Conservation (phyloP, 2,329 filamentous ascomycete genomes). For the Colletotrichum tofieldiae region DNA sequence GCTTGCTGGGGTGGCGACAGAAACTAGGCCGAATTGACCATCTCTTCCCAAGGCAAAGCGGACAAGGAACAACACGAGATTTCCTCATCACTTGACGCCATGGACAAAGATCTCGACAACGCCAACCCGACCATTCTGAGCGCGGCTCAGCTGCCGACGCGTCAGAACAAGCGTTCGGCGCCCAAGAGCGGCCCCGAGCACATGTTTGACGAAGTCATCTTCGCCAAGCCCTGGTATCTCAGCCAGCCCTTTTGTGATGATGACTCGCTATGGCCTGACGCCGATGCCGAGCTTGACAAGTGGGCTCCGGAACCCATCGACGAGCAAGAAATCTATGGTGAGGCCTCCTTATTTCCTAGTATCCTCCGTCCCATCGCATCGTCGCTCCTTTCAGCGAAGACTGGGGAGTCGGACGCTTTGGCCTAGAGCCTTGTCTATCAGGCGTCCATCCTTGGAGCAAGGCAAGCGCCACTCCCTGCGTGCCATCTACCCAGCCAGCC, state of each 20-base stretch:
- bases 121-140: constrained; percentile 95
- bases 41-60: not conserved
- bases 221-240: constrained; percentile 62
- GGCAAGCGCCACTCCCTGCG: constrained; percentile 22
- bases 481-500: not conserved
- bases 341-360: constrained; percentile 43
- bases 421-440: not conserved
- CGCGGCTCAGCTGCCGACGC: constrained; percentile 88
- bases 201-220: constrained; percentile 63
- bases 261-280: constrained; percentile 54
- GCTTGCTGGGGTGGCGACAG: constrained; percentile 25
- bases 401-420: not conserved
- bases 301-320: constrained; percentile 87
- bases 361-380: not conserved
- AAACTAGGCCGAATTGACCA: not conserved
- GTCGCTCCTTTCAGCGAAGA: not conserved
- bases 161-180: constrained; percentile 68
- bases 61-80: constrained; percentile 17
- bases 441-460: constrained; percentile 1
- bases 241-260: constrained; percentile 57
- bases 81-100: constrained; percentile 43
- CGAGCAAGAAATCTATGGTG: constrained; percentile 96
- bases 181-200: constrained; percentile 64
- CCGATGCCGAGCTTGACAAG: constrained; percentile 67
- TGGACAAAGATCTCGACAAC: constrained; percentile 73